These are phyloP conservation scores for Drechslerella stenobrocha DNA, from an alignment of 2,329 filamentous ascomycete species.

Conservation along the genomic window DNA sequence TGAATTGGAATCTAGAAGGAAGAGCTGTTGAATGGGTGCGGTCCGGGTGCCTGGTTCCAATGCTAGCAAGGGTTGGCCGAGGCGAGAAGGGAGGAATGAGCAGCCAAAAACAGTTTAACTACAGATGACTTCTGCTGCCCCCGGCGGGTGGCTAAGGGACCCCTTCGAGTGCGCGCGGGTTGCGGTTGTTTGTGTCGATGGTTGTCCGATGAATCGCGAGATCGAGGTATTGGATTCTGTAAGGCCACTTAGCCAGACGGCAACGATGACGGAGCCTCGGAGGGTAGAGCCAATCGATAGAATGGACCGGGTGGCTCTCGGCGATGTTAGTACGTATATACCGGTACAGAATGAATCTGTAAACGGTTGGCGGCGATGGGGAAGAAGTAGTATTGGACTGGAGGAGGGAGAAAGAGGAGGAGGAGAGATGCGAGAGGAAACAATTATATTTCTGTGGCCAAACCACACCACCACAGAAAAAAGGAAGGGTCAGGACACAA, in stretches of 20 bases:
- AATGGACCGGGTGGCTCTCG: neutral
- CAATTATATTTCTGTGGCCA: conserved; percentile 20
- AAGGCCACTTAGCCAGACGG: too few species aligned
- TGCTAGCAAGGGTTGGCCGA: neutral
- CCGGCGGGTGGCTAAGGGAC: neutral
- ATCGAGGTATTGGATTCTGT: too few species aligned
- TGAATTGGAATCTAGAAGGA: conserved; percentile 26
- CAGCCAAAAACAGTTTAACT: too few species aligned
- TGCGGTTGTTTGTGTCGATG: neutral
- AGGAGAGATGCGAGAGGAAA: conserved; percentile 20
- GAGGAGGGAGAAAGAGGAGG: neutral
- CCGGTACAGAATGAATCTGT: conserved; percentile 1
- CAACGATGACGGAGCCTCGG: too few species aligned
- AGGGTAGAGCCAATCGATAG: too few species aligned
- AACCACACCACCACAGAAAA: neutral
- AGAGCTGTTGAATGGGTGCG: conserved; percentile 22
- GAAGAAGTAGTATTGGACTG: neutral
- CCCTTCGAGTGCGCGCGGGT: neutral
- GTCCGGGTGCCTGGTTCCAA: conserved; percentile 5
- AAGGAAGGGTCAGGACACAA: neutral
- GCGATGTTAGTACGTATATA: neutral
- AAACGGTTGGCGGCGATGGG: neutral
- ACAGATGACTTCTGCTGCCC: neutral
- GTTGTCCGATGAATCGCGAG: neutral
- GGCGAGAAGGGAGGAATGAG: conserved; percentile 8